Evolutionary conservation across 208 protist genomes (phyloP), one percentile per base, ranked within the genome.

Genomic region (Trypanosoma conorhini): DNA sequence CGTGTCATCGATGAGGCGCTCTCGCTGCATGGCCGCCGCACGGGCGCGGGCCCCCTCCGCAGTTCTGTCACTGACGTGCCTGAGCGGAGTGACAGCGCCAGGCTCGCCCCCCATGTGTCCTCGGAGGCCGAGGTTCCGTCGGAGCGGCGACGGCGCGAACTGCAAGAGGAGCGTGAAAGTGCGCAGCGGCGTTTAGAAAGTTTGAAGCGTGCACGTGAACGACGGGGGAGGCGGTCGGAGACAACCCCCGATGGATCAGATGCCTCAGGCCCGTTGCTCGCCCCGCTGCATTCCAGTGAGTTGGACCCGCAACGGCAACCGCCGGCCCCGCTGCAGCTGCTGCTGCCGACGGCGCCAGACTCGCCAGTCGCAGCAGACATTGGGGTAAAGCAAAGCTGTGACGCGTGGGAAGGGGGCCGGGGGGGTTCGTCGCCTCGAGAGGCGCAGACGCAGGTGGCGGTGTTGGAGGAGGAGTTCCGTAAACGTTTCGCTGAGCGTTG

Each of bases 1-100:
- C 76, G 66, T 9, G 71, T 62, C n/a, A 87, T 92, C 44, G 83
- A 92, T 61, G 56, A 69, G 22, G 72, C 76, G 26, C 60, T 67
- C 19, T 42, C 7, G 28, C 42, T 59, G 9, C 28, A 24, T 30
- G 40, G 55, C 38, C 67, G 62, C 4, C 51, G 24, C 17, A 38
- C 30, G 15, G 17, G 58, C 38, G 28, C 13, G 31, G 59, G 50
- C 40, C 21, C 2, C 30, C 40, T 54, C 42, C 8, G 7, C 54
- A 52, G 60, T 35, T 48, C 0, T 30, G 26, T 5, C 15, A 28
- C 13, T 26, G 40, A 35, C 26, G 35, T 3, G 12, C 35, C 15
- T n/a, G 22, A 64, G 21, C 22, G 9, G 15, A 54, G n/a, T 42
- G 21, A 57, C 28, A 12, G 2, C 19, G 56, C 42, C 50, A 42